Percentiles rank a stretch among this genome's conserved stretches.
Conservation (phyloP, 2,329 filamentous ascomycete genomes). For the Neocatenulostroma microsporum region DNA sequence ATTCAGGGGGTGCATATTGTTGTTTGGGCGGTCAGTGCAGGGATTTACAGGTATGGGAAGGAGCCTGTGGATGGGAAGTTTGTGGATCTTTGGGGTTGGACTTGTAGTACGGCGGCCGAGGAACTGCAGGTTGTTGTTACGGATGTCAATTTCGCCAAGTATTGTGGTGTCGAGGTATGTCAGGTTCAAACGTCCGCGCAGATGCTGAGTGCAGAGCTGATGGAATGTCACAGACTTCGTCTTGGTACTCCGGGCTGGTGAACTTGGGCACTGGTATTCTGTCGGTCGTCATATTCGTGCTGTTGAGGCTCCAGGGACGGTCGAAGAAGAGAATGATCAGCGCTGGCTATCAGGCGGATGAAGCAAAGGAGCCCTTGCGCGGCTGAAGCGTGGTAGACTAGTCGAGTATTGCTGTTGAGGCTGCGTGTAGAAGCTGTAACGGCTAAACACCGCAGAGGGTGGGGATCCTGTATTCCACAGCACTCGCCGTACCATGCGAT, state of each 20-base stretch:
- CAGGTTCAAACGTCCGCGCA: background rate
- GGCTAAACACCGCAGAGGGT: too few species aligned
- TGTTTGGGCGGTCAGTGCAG: constrained; percentile 30
- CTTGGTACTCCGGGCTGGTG: background rate
- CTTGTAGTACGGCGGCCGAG: constrained; percentile 28
- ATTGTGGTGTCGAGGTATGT: constrained; percentile 18
- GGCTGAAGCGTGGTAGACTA: too few species aligned
- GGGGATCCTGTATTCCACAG: too few species aligned
- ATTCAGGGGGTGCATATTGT: constrained; percentile 29
- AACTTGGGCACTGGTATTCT: background rate
- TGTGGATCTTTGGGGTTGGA: constrained; percentile 39
- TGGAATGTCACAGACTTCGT: background rate
- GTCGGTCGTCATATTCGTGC: background rate
- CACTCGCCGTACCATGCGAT: too few species aligned
- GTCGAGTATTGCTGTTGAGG: too few species aligned
- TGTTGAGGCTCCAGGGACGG: background rate
- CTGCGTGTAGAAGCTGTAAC: too few species aligned
- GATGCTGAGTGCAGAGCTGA: background rate
- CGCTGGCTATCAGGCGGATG: background rate
- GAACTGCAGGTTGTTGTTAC: constrained; percentile 32
- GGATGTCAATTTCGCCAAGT: constrained; percentile 30
- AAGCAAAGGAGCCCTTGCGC: constrained; percentile 1
- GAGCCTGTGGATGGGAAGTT: constrained; percentile 27
- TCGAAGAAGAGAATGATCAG: background rate
- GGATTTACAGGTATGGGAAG: constrained; percentile 32